Conservation (phyloP, 2,329 filamentous ascomycete genomes). For the Dendrostoma leiphaemia region DNA sequence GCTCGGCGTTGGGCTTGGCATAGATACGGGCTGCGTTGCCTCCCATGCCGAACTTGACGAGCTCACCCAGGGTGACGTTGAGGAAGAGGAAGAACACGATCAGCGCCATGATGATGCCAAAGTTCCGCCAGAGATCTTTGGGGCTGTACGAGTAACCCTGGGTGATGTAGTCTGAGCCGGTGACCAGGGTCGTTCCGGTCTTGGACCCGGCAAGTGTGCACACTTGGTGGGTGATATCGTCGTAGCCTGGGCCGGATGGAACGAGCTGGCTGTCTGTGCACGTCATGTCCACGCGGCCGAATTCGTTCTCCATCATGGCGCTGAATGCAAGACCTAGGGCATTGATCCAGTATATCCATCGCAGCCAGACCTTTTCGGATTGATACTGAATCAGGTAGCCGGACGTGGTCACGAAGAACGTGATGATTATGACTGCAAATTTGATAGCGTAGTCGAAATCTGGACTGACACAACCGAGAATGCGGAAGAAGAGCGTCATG, state of each 20-base stretch:
- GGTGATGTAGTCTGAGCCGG: conserved; percentile 67
- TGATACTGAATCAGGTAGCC: conserved; percentile 84
- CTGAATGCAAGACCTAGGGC: conserved; percentile 73
- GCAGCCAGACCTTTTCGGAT: conserved; percentile 70
- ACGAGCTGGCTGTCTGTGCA: conserved; percentile 69
- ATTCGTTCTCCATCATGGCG: conserved; percentile 84
- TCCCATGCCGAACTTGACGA: conserved; percentile 74
- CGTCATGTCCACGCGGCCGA: conserved; percentile 64
- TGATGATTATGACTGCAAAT: conserved; percentile 75
- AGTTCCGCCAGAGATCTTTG: conserved; percentile 75
- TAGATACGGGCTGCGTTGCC: conserved; percentile 81
- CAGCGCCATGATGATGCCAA: conserved; percentile 74
- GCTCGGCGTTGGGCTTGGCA: conserved; percentile 66
- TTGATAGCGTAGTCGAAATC: conserved; percentile 87
- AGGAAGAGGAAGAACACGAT: conserved; percentile 73
- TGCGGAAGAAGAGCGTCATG: conserved; percentile 77
- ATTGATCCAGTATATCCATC: conserved; percentile 81
- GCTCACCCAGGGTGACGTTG: conserved; percentile 77
- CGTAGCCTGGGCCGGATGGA: conserved; percentile 68
- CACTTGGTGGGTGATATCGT: conserved; percentile 70
- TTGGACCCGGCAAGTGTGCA: conserved; percentile 75
- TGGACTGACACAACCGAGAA: conserved; percentile 70
- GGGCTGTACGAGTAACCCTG: conserved; percentile 66
- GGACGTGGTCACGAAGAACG: conserved; percentile 75
- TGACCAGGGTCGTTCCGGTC: conserved; percentile 61